Conservation (phyloP, 1,284 basidiomycete genomes). For the Afroboletus lepidellus region DNA sequence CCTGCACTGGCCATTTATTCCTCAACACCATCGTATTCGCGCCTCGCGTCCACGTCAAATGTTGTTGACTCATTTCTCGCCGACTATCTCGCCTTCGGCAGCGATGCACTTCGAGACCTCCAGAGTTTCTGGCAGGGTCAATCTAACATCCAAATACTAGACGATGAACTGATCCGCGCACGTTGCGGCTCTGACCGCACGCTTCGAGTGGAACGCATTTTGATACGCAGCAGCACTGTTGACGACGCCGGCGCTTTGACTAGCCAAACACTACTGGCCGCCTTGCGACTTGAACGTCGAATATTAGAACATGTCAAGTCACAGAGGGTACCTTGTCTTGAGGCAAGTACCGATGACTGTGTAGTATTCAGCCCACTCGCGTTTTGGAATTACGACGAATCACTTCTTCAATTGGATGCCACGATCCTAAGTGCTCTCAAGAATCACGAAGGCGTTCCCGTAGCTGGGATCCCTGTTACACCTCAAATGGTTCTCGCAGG, state of each 20-base stretch:
- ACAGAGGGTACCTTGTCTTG: constrained; percentile 50
- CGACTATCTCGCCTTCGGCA: constrained; percentile 48
- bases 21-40: constrained; percentile 62
- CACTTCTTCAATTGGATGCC: constrained; percentile 49
- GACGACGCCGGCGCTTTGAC: constrained; percentile 60
- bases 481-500: constrained; percentile 77
- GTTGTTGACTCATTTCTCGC: constrained; percentile 63
- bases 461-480: constrained; percentile 60
- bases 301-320: constrained; percentile 48
- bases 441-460: constrained; percentile 48
- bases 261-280: constrained; percentile 57
- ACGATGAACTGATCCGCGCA: constrained; percentile 70
- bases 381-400: constrained; percentile 69
- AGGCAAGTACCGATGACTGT: constrained; percentile 46
- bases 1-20: constrained; percentile 86
- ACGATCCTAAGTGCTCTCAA: constrained; percentile 60
- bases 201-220: constrained; percentile 76
- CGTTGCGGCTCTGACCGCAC: constrained; percentile 70
- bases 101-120: constrained; percentile 59
- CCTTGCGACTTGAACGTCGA: constrained; percentile 59
- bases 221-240: constrained; percentile 57
- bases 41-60: constrained; percentile 53
- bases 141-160: constrained; percentile 54
- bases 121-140: constrained; percentile 68
- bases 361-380: constrained; percentile 69